Conservation (phyloP, 192 early-diverging fungal genomes). For the Gorgonomyces haynaldii region DNA sequence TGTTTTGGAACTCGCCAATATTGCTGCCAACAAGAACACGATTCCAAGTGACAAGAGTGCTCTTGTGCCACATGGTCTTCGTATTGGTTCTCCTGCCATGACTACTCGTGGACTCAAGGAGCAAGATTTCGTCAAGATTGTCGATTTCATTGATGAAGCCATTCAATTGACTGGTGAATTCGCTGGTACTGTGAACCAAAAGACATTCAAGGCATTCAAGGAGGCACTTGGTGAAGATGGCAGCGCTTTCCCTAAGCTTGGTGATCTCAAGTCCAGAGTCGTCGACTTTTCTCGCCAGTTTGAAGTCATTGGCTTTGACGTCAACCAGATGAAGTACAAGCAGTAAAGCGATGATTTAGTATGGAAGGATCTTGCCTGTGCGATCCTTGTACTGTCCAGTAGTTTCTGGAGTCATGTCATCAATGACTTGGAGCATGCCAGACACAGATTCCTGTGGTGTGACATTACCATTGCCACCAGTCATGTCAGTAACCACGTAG, state of each 20-base stretch:
- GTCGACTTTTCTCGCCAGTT: constrained; percentile 72
- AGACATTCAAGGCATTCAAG: constrained; percentile 87
- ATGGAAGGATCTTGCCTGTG: constrained; percentile 16
- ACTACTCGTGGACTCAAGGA: constrained; percentile 82
- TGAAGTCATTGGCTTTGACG: constrained; percentile 69
- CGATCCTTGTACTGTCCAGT: constrained; percentile 4
- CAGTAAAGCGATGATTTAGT: constrained; percentile 22
- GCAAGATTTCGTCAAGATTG: constrained; percentile 78
- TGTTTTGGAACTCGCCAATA: constrained; percentile 89
- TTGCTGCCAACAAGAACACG: constrained; percentile 99
- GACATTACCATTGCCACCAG: constrained; percentile 6
- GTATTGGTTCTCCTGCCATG: constrained; percentile 95
- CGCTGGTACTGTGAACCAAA: constrained; percentile 44
- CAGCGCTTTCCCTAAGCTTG: constrained; percentile 39
- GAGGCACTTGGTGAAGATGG: constrained; percentile 58
- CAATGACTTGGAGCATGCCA: constrained; percentile 16
- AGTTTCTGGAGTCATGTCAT: not conserved
- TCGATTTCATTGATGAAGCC: constrained; percentile 77
- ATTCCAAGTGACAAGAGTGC: constrained; percentile 93
- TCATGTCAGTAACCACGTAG: constrained; percentile 20
- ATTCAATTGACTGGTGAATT: constrained; percentile 68
- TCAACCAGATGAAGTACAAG: constrained; percentile 16
- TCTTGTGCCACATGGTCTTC: constrained; percentile 84
- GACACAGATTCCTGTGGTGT: constrained; percentile 10
- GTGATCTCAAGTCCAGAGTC: constrained; percentile 65